Conservation (phyloP, 345 rosid species). For the Syzygium grande region DNA sequence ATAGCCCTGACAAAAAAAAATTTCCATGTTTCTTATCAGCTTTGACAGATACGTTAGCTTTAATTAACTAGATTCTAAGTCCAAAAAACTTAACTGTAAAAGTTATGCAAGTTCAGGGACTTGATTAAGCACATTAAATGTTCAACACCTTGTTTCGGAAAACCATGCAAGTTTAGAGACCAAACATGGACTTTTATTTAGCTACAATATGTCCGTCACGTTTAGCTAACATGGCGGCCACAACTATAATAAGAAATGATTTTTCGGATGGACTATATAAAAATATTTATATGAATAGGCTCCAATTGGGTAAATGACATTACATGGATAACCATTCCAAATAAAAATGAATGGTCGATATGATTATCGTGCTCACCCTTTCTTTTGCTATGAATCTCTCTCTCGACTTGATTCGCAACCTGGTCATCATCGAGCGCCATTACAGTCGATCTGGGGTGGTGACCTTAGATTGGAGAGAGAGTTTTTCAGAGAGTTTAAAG, state of each 20-base stretch:
- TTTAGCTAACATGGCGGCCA: too few species aligned
- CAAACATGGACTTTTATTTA: too few species aligned
- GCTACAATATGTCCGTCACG: too few species aligned
- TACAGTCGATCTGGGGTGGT: neutral
- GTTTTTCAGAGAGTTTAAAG: too few species aligned
- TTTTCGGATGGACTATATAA: too few species aligned
- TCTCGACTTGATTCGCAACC: neutral
- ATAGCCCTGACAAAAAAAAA: neutral
- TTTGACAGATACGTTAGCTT: neutral
- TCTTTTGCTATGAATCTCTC: too few species aligned
- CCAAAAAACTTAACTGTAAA: neutral
- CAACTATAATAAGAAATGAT: too few species aligned
- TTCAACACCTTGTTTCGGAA: neutral
- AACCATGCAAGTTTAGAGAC: neutral
- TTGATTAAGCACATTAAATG: neutral
- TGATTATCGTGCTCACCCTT: neutral
- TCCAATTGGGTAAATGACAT: too few species aligned
- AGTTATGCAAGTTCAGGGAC: neutral
- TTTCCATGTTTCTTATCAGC: neutral
- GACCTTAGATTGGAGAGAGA: neutral
- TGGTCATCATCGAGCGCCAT: neutral
- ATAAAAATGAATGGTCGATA: too few species aligned
- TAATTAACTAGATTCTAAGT: neutral
- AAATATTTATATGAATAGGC: too few species aligned
- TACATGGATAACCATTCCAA: too few species aligned